A percentile compares a stretch with the other conserved stretches of the same genome.
phyloP scores from a whole-genome alignment of 192 early-diverging fungal genomes.

The Linnemannia hyalina region DNA sequence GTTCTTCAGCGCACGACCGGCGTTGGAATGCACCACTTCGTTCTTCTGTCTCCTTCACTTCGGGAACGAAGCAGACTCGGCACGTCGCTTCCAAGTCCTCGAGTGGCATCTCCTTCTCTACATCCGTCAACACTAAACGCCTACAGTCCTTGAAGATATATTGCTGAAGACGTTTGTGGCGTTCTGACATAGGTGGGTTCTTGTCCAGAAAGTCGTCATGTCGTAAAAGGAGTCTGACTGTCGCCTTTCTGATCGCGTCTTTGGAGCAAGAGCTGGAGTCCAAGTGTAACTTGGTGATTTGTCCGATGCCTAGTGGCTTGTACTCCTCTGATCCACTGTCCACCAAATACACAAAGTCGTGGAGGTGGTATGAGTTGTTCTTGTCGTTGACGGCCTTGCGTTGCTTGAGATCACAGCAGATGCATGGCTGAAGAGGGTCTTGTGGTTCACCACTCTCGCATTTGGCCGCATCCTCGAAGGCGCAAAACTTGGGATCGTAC shows the following conservation, averaged over 20 bases:
- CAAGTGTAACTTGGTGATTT: conserved; percentile 57
- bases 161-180: conserved; percentile 11
- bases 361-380: conserved; percentile 60
- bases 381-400: conserved; percentile 20
- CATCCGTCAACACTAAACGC: conserved; percentile 11
- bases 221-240: conserved; percentile 59
- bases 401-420: conserved; percentile 3
- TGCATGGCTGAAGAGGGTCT: background rate
- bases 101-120: background rate
- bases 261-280: background rate
- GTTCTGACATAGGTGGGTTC: background rate
- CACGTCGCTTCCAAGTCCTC: conserved; percentile 7
- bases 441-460: conserved; percentile 24
- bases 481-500: conserved; percentile 66
- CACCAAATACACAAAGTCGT: conserved; percentile 71
- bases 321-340: conserved; percentile 40
- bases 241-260: conserved; percentile 29
- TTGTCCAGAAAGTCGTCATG: conserved; percentile 16
- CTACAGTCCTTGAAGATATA: conserved; percentile 18
- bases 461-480: conserved; percentile 65
- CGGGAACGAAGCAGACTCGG: conserved; percentile 3
- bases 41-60: background rate
- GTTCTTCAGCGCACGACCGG: background rate
- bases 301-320: conserved; percentile 69
- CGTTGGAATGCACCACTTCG: background rate